A percentile compares a stretch with the other conserved stretches of the same genome.
phyloP scores from a whole-genome alignment of 495 filamentous ascomycete genomes.

The Podospora australis region DNA sequence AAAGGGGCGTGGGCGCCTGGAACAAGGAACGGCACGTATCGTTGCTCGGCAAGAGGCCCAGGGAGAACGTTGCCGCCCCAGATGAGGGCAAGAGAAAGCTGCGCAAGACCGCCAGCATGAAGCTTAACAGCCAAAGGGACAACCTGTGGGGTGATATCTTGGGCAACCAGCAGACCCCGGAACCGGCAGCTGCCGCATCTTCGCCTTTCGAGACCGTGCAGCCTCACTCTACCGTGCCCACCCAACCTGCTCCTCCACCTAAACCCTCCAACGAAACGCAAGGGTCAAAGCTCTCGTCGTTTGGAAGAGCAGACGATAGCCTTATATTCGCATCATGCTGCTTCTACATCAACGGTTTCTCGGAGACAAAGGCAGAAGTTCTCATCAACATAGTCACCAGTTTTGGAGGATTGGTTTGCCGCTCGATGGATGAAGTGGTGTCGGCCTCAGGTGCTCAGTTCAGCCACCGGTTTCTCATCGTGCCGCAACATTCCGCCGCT shows the following conservation, averaged over 20 bases:
- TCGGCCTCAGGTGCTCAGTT: slow-evolving; percentile 21
- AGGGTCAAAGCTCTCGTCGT: slow-evolving; percentile 22
- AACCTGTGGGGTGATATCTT: slow-evolving; percentile 87
- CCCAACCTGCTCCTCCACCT: slow-evolving; percentile 4
- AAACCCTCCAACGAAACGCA: slow-evolving; percentile 19
- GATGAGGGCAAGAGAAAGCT: slow-evolving; percentile 60
- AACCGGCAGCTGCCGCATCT: slow-evolving; percentile 5
- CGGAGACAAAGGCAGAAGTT: slow-evolving; percentile 33
- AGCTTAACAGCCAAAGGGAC: slow-evolving; percentile 70
- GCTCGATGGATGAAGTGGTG: slow-evolving; percentile 37
- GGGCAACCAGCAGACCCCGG: slow-evolving; percentile 23
- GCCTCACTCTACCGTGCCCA: slow-evolving; percentile 9
- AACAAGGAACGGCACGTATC: slow-evolving; percentile 45
- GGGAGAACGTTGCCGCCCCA: slow-evolving; percentile 21
- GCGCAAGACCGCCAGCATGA: slow-evolving; percentile 71
- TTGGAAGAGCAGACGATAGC: slow-evolving; percentile 21
- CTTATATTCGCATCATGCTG: slow-evolving; percentile 46
- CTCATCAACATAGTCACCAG: slow-evolving; percentile 37
- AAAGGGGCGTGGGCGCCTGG: slow-evolving; percentile 78
- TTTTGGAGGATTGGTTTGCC: slow-evolving; percentile 39
- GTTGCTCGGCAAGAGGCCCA: slow-evolving; percentile 32
- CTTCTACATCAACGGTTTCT: slow-evolving; percentile 64
- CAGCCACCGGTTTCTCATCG: slow-evolving; percentile 40
- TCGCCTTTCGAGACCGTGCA: not conserved
- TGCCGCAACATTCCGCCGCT: slow-evolving; percentile 39